Evolutionary conservation across 257 asterid species (phyloP).

Genomic region (Plantago elongata): DNA sequence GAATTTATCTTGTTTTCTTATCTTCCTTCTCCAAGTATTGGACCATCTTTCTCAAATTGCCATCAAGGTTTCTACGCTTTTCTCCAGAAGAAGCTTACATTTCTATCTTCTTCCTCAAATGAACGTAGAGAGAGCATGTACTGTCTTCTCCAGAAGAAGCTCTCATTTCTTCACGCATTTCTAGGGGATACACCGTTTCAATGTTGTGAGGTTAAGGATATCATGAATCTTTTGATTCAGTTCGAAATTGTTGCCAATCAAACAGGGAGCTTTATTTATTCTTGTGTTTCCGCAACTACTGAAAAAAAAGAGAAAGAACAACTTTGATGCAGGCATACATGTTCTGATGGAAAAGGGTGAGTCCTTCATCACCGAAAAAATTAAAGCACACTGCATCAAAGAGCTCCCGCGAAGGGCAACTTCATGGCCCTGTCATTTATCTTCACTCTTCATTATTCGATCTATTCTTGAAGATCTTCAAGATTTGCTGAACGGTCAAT

Average conservation of each 20-base stretch:
- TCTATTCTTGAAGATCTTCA: conserved; percentile 1
- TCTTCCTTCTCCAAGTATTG: too few species aligned
- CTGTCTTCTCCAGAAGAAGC: background rate
- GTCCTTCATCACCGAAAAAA: background rate
- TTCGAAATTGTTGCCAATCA: background rate
- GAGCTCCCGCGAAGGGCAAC: background rate
- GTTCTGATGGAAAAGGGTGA: background rate
- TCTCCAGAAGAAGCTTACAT: too few species aligned
- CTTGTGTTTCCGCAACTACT: background rate
- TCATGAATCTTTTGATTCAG: background rate
- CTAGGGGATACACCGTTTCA: background rate
- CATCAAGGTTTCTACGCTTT: too few species aligned
- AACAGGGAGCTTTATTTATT: background rate
- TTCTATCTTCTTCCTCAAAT: too few species aligned
- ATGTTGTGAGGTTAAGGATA: background rate
- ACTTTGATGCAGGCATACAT: background rate
- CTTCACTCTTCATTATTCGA: background rate
- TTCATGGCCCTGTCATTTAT: background rate
- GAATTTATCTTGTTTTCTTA: too few species aligned
- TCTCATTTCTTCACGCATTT: background rate
- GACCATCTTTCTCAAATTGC: too few species aligned
- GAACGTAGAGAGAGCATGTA: background rate
- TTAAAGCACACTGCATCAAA: background rate
- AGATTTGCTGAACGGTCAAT: background rate
- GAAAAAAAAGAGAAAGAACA: background rate